phyloP scores from a whole-genome alignment of 352 stramenopile genomes.

The Phytophthora citricola region DNA sequence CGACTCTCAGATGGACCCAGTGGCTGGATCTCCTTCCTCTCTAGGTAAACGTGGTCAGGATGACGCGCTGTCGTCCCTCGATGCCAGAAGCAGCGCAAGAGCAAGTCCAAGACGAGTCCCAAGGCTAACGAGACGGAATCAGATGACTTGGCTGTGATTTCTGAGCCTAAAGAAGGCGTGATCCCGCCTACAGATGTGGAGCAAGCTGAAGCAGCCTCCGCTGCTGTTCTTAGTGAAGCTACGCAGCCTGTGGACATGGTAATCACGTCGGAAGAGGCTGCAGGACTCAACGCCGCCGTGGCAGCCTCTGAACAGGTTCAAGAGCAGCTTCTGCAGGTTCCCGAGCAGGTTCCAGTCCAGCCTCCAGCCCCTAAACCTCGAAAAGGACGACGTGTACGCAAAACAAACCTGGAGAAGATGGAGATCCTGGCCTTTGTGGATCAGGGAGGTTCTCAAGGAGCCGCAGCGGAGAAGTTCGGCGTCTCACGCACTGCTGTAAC shows the following conservation, averaged over 20 bases:
- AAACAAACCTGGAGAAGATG: constrained; percentile 86
- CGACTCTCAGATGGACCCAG: background rate
- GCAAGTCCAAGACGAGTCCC: constrained; percentile 3
- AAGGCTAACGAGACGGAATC: constrained; percentile 12
- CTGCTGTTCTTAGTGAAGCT: constrained; percentile 1
- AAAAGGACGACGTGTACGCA: constrained; percentile 75
- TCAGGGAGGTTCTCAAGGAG: constrained; percentile 75
- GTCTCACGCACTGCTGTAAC: constrained; percentile 85
- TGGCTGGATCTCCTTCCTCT: constrained; percentile 3
- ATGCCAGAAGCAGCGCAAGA: constrained; percentile 29
- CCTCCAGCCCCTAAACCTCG: constrained; percentile 17
- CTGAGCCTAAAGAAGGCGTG: constrained; percentile 8
- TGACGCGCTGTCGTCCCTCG: constrained; percentile 5
- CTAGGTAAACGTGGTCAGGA: constrained; percentile 15
- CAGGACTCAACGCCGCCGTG: constrained; percentile 17
- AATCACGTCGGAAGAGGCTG: constrained; percentile 24
- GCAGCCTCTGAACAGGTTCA: background rate
- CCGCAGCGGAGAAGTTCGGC: constrained; percentile 80
- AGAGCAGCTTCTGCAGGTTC: too few species aligned
- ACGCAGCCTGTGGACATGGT: constrained; percentile 23
- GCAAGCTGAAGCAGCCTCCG: background rate
- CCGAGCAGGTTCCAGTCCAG: constrained; percentile 7
- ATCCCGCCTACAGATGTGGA: background rate
- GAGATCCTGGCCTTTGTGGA: constrained; percentile 85
- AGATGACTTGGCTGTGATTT: background rate